Percentiles rank a stretch among this genome's conserved stretches.
Conservation (phyloP, 2,329 filamentous ascomycete genomes). For the Paracorniculantispora psalliotae region DNA sequence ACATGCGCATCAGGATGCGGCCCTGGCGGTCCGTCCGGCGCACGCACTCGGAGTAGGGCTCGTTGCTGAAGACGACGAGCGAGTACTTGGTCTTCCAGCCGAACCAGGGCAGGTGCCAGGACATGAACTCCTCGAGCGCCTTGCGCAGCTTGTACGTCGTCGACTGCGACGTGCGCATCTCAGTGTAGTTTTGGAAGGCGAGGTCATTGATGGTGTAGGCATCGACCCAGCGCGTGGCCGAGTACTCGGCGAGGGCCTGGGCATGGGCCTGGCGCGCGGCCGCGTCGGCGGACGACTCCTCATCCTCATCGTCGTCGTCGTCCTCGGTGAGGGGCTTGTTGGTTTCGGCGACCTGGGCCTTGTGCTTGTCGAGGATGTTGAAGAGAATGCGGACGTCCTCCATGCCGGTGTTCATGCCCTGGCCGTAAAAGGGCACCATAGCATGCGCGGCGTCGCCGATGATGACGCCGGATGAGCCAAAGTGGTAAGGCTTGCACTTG, state of each 20-base stretch:
- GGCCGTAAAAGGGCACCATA: conserved; percentile 97
- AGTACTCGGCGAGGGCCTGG: conserved; percentile 71
- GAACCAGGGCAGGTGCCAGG: conserved; percentile 66
- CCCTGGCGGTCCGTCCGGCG: conserved; percentile 65
- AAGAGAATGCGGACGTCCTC: conserved; percentile 92
- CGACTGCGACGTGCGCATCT: conserved; percentile 87
- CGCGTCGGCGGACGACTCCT: conserved; percentile 25
- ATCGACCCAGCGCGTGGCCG: conserved; percentile 66
- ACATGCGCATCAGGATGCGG: conserved; percentile 46
- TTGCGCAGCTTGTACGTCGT: conserved; percentile 77
- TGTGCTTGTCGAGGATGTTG: conserved; percentile 67
- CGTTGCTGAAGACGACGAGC: conserved; percentile 88
- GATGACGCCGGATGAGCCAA: conserved; percentile 70
- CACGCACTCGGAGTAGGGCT: conserved; percentile 81
- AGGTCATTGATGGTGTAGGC: conserved; percentile 89
- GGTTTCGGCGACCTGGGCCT: conserved; percentile 37
- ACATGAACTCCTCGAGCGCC: conserved; percentile 77
- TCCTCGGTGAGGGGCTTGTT: conserved; percentile 33
- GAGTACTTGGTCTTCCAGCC: conserved; percentile 94
- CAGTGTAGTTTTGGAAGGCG: conserved; percentile 83
- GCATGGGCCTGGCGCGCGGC: conserved; percentile 52
- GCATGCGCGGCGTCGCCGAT: conserved; percentile 93
- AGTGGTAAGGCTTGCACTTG: conserved; percentile 88
- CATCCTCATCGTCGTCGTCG: neutral
- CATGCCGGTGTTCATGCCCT: conserved; percentile 94